phyloP scores from a whole-genome alignment of 371 early-diverging fungal genomes.

The Mortierella polycephala region DNA sequence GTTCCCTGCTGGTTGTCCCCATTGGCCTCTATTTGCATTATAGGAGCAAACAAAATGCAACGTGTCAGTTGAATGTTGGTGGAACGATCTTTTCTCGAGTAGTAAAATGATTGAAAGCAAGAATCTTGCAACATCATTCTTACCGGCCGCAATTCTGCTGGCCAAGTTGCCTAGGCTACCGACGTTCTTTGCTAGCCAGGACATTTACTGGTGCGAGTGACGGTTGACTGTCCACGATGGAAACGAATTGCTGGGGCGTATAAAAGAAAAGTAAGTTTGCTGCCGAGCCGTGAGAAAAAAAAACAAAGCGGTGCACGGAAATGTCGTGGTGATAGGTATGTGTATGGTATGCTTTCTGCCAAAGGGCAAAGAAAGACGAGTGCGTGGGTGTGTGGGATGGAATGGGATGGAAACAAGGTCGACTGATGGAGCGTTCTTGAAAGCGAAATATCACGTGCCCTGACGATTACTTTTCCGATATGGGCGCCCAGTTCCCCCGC shows the following conservation, averaged over 20 bases:
- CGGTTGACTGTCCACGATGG: neutral
- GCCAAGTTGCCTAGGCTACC: slow-evolving; percentile 50
- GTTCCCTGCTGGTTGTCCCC: slow-evolving; percentile 29
- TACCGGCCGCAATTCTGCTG: slow-evolving; percentile 51
- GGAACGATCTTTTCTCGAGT: neutral
- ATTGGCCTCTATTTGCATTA: slow-evolving; percentile 26
- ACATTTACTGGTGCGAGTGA: slow-evolving; percentile 23
- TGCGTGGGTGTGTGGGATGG: too few species aligned
- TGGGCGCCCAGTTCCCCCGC: neutral
- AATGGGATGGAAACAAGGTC: too few species aligned
- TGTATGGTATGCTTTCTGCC: too few species aligned
- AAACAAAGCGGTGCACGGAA: too few species aligned
- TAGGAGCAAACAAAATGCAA: neutral
- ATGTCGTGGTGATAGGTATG: too few species aligned
- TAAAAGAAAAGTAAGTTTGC: neutral
- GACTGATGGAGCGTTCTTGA: neutral
- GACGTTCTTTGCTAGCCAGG: slow-evolving; percentile 52
- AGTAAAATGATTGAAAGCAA: neutral
- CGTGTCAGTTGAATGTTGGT: slow-evolving; percentile 5
- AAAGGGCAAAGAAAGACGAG: too few species aligned
- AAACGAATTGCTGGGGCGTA: slow-evolving; percentile 1
- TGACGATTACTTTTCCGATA: neutral
- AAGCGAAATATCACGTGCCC: neutral
- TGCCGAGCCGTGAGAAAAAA: too few species aligned
- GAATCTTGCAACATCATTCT: neutral